phyloP scores from a whole-genome alignment of 2,329 filamentous ascomycete genomes.

The Verticillium klebahnii region DNA sequence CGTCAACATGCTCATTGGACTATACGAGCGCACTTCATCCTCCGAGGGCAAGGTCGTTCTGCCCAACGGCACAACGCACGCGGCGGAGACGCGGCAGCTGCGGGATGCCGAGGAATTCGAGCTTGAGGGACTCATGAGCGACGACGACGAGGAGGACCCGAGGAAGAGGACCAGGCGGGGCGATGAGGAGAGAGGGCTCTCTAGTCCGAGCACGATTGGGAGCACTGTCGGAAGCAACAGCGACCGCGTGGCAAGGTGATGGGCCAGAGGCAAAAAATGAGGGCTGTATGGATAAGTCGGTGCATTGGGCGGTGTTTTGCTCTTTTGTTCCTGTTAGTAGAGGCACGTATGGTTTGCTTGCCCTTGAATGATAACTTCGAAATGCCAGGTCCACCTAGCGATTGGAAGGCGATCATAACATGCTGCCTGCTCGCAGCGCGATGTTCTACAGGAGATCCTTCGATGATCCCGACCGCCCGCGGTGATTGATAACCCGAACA shows the following conservation, averaged over 20 bases:
- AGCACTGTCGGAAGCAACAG: slow-evolving; percentile 44
- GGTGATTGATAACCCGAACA: no score
- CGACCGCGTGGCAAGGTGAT: slow-evolving; percentile 22
- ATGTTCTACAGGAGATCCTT: no score
- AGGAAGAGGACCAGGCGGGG: slow-evolving; percentile 17
- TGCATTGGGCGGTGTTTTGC: not conserved
- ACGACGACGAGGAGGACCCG: slow-evolving; percentile 66
- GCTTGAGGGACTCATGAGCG: slow-evolving; percentile 82
- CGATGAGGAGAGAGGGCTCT: slow-evolving; percentile 28
- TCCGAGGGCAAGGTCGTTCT: slow-evolving; percentile 30
- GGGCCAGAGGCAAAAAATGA: not conserved
- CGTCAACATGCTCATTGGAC: slow-evolving; percentile 75
- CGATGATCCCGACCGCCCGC: no score
- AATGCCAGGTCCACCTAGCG: no score
- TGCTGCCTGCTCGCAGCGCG: no score
- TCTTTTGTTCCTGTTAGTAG: not conserved
- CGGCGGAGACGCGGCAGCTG: slow-evolving; percentile 36
- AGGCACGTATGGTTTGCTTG: not conserved
- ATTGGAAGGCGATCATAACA: no score
- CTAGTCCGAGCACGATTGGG: not conserved
- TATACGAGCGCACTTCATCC: slow-evolving; percentile 66
- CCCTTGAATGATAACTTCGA: no score
- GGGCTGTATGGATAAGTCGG: not conserved
- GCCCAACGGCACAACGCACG: slow-evolving; percentile 20
- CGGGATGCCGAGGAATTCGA: slow-evolving; percentile 90